Evolutionary conservation across 805 yeast species (phyloP).

Genomic region (Cephaloascus fragrans): DNA sequence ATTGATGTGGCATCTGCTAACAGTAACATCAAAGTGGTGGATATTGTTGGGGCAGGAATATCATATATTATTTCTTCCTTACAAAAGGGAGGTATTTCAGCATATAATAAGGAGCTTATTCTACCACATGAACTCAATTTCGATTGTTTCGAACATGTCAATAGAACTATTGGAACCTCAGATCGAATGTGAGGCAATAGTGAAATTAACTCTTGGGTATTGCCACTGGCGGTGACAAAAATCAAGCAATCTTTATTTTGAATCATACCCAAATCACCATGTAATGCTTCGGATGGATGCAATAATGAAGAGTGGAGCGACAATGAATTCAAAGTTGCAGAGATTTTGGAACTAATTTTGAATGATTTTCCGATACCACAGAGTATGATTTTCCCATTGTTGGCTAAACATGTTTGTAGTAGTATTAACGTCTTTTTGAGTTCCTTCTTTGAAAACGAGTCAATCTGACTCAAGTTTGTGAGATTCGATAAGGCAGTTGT

Average conservation of each 20-base stretch:
- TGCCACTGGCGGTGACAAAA: constrained; percentile 72
- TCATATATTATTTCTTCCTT: constrained; percentile 64
- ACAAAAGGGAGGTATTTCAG: constrained; percentile 48
- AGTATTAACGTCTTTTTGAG: too few species aligned
- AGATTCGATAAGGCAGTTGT: too few species aligned
- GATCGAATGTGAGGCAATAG: constrained; percentile 49
- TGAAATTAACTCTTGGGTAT: constrained; percentile 63
- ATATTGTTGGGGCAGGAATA: constrained; percentile 78
- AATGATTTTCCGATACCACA: constrained; percentile 82
- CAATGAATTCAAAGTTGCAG: constrained; percentile 76
- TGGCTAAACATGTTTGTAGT: constrained; percentile 1
- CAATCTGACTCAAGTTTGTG: too few species aligned
- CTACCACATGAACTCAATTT: constrained; percentile 41
- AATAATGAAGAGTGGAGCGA: constrained; percentile 57
- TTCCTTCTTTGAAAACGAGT: too few species aligned
- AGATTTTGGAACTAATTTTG: constrained; percentile 69
- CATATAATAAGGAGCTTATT: constrained; percentile 44
- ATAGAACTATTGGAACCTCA: constrained; percentile 43
- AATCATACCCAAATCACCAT: constrained; percentile 79
- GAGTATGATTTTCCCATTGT: constrained; percentile 61
- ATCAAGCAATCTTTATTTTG: constrained; percentile 49
- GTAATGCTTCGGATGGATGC: constrained; percentile 85
- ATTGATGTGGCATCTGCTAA: constrained; percentile 73
- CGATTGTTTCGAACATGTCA: constrained; percentile 56
- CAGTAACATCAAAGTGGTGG: constrained; percentile 68